A percentile compares a stretch with the other conserved stretches of the same genome.
Evolutionary conservation across 805 yeast species (phyloP).

Genomic region (Ogataea pini): DNA sequence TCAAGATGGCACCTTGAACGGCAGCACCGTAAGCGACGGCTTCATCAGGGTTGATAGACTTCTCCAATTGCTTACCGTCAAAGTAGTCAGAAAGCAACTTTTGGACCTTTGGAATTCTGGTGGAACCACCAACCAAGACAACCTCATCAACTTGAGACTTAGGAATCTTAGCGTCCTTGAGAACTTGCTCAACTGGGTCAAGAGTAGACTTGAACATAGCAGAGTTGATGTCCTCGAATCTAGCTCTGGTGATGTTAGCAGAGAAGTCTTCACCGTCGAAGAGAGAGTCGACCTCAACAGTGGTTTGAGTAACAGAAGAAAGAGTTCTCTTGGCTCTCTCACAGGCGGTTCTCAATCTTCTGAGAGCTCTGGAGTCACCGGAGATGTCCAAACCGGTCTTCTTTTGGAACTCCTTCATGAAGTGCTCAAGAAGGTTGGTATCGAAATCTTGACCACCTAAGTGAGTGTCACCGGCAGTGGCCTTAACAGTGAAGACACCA

Average conservation of each 20-base stretch:
- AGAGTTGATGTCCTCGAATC: slow-evolving; percentile 95
- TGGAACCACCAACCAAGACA: slow-evolving; percentile 97
- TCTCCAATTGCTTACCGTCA: slow-evolving; percentile 95
- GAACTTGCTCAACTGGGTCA: slow-evolving; percentile 92
- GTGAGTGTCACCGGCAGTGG: slow-evolving; percentile 99
- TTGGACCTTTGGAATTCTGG: slow-evolving; percentile 98
- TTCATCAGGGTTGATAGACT: slow-evolving; percentile 98
- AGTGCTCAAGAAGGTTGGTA: slow-evolving; percentile 90
- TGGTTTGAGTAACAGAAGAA: slow-evolving; percentile 94
- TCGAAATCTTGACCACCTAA: slow-evolving; percentile 99
- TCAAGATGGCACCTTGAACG: slow-evolving; percentile 97
- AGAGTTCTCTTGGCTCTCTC: slow-evolving; percentile 99
- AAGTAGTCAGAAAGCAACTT: slow-evolving; percentile 91
- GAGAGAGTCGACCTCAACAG: slow-evolving; percentile 94
- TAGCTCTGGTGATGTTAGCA: slow-evolving; percentile 93
- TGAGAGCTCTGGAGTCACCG: slow-evolving; percentile 88
- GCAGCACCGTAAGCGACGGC: slow-evolving; percentile 99
- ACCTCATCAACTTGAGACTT: slow-evolving; percentile 90
- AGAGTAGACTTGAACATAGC: slow-evolving; percentile 90
- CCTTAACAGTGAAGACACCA: slow-evolving; percentile 95
- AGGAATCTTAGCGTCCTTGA: slow-evolving; percentile 85
- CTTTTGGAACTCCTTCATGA: slow-evolving; percentile 88
- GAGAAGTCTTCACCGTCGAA: slow-evolving; percentile 95
- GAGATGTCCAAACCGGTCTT: slow-evolving; percentile 92
- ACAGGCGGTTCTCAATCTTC: slow-evolving; percentile 98